Percentiles rank a stretch among this genome's conserved stretches.
These are phyloP conservation scores for Nitzschia putrida DNA, from an alignment of 108 stramenopile species.

Conservation along the genomic window DNA sequence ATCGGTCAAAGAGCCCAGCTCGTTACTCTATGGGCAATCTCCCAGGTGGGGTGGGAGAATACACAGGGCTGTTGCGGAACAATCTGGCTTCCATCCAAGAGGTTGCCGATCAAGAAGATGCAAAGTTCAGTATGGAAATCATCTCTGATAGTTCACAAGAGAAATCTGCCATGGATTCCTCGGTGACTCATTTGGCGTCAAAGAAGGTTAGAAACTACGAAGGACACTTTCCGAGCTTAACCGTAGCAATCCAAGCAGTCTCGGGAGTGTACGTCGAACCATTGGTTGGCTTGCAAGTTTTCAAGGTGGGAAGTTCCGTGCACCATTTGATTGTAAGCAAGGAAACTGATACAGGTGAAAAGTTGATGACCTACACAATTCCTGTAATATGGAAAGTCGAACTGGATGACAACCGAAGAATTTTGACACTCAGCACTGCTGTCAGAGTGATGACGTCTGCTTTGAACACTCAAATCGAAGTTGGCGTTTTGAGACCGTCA, in stretches of 20 bases:
- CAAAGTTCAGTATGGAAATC: constrained; percentile 55
- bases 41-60: constrained; percentile 33
- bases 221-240: constrained; percentile 54
- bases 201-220: constrained; percentile 59
- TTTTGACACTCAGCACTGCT: constrained; percentile 66
- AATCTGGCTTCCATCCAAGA: constrained; percentile 20
- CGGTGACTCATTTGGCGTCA: background rate
- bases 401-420: constrained; percentile 61
- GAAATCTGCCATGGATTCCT: background rate
- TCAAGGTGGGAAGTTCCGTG: constrained; percentile 52
- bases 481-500: constrained; percentile 37
- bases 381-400: constrained; percentile 64
- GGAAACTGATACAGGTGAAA: constrained; percentile 6
- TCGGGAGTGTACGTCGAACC: constrained; percentile 44
- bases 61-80: constrained; percentile 32
- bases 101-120: constrained; percentile 52
- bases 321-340: constrained; percentile 33
- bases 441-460: constrained; percentile 44
- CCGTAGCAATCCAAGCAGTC: constrained; percentile 50
- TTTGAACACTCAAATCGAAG: constrained; percentile 46
- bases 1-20: no score
- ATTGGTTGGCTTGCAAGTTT: constrained; percentile 49
- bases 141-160: constrained; percentile 14
- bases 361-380: constrained; percentile 20
- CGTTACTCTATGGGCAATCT: background rate